A percentile compares a stretch with the other conserved stretches of the same genome.
phyloP scores from a whole-genome alignment of 2,329 filamentous ascomycete genomes.

The Chrysoporthe austroafricana region DNA sequence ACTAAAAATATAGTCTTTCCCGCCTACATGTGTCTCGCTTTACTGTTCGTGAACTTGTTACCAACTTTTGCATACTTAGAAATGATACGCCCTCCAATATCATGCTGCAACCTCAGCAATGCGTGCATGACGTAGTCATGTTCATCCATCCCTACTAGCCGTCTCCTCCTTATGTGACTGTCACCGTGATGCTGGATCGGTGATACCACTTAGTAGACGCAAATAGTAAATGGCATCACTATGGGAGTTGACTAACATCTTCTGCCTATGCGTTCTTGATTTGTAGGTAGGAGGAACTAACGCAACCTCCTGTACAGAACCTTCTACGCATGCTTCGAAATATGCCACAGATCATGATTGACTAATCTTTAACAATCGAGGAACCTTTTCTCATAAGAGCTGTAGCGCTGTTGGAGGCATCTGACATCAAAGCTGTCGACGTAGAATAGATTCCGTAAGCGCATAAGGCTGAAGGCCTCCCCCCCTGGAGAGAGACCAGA shows the following conservation, averaged over 20 bases:
- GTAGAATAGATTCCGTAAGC: neutral
- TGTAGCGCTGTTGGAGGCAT: neutral
- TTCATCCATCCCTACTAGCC: too few relatives aligned
- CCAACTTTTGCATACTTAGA: too few relatives aligned
- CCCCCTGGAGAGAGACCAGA: too few relatives aligned
- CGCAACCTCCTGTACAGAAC: neutral
- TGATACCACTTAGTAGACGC: neutral
- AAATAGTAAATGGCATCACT: neutral
- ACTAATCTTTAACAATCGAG: neutral
- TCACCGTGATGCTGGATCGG: neutral
- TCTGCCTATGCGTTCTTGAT: neutral
- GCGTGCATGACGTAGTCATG: too few relatives aligned
- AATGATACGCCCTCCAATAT: too few relatives aligned
- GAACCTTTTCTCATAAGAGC: neutral
- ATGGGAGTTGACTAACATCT: neutral
- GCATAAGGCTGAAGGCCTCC: too few relatives aligned
- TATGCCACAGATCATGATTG: neutral
- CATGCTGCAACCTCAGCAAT: too few relatives aligned
- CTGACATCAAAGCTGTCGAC: neutral
- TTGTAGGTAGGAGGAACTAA: neutral
- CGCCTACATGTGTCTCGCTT: too few relatives aligned
- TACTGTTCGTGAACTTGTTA: too few relatives aligned
- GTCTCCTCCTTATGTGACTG: neutral
- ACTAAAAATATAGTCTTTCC: too few relatives aligned
- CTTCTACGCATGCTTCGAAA: neutral